Conservation (phyloP, 2,329 filamentous ascomycete species). For the Lachnellula arida region DNA sequence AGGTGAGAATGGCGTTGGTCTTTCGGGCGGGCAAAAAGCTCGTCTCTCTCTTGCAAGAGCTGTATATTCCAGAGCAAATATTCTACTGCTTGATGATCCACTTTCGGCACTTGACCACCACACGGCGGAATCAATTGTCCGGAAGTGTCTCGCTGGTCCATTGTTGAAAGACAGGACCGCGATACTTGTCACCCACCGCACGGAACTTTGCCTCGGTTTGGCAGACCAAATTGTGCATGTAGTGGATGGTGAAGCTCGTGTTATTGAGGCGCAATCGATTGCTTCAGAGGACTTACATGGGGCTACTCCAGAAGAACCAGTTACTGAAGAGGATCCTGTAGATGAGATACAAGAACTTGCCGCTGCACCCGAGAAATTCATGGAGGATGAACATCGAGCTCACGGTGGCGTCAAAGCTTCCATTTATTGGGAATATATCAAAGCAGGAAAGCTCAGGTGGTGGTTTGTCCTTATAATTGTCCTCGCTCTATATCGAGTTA, state of each 20-base stretch:
- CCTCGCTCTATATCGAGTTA: conserved; percentile 58
- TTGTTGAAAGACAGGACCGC: conserved; percentile 49
- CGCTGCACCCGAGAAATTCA: conserved; percentile 67
- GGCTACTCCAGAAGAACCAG: conserved; percentile 18
- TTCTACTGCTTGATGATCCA: conserved; percentile 55
- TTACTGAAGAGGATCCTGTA: conserved; percentile 21
- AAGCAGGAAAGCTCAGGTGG: conserved; percentile 69
- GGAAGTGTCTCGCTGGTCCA: conserved; percentile 50
- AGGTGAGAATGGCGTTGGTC: conserved; percentile 56
- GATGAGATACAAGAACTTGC: conserved; percentile 31
- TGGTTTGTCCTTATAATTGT: conserved; percentile 64
- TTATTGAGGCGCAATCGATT: conserved; percentile 23
- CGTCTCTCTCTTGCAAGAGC: conserved; percentile 57
- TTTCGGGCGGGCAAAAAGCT: conserved; percentile 58
- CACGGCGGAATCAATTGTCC: conserved; percentile 57
- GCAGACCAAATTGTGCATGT: conserved; percentile 73
- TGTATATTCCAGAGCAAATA: conserved; percentile 50
- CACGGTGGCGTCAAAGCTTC: conserved; percentile 69
- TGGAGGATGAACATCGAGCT: conserved; percentile 70
- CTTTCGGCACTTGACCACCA: conserved; percentile 58
- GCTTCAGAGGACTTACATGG: conserved; percentile 23
- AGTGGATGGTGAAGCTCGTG: conserved; percentile 46
- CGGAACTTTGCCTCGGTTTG: conserved; percentile 66
- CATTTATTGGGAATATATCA: conserved; percentile 83
- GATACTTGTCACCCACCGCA: conserved; percentile 60